Evolutionary conservation across 2,329 filamentous ascomycete species (phyloP).

Genomic region (Hypoxylon sp.): DNA sequence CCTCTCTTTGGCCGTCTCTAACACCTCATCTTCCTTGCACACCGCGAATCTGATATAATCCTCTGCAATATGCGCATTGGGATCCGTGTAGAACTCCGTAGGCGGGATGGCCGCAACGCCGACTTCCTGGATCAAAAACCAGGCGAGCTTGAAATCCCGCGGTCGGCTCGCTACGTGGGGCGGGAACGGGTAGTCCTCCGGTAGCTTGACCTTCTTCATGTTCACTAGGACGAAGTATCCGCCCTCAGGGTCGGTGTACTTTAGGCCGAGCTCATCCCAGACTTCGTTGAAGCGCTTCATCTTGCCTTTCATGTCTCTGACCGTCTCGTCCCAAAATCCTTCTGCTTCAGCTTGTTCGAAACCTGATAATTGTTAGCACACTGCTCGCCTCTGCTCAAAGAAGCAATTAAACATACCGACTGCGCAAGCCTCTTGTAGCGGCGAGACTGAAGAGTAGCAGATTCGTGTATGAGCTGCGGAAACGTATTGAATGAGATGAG

Average conservation of each 20-base stretch:
- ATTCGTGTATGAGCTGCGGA: conserved; percentile 94
- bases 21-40: conserved; percentile 91
- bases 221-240: conserved; percentile 98
- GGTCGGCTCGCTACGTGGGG: conserved; percentile 87
- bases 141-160: conserved; percentile 92
- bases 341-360: conserved; percentile 90
- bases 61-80: conserved; percentile 87
- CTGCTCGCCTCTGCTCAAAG: not conserved
- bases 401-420: conserved; percentile 67
- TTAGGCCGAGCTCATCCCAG: conserved; percentile 80
- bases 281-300: conserved; percentile 88
- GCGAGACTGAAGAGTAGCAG: conserved; percentile 94
- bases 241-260: conserved; percentile 93
- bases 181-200: conserved; percentile 88
- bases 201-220: conserved; percentile 87
- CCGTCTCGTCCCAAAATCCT: conserved; percentile 89
- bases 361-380: conserved; percentile 56
- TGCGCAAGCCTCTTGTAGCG: conserved; percentile 93
- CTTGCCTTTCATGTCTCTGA: conserved; percentile 90
- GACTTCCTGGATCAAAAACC: conserved; percentile 97
- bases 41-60: conserved; percentile 96
- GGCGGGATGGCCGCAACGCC: conserved; percentile 97
- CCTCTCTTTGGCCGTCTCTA: conserved; percentile 83
- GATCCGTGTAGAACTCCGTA: conserved; percentile 94
- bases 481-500: conserved; percentile 91